Conservation (phyloP, 2,329 filamentous ascomycete species). For the Waltergamsia citrina region DNA sequence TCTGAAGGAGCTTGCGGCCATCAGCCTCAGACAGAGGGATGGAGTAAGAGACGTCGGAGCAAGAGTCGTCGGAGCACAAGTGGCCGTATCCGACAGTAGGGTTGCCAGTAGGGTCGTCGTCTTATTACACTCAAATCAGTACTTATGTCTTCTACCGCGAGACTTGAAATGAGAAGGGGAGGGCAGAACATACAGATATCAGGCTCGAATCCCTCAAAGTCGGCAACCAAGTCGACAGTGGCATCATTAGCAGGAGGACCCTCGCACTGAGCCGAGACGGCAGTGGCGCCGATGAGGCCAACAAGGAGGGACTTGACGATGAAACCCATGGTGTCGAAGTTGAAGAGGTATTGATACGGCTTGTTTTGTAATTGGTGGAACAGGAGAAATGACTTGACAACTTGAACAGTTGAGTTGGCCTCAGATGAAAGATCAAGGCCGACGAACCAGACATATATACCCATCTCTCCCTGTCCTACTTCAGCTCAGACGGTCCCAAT, state of each 20-base stretch:
- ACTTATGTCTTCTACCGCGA: too few species aligned
- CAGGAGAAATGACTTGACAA: background rate
- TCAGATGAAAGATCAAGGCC: too few species aligned
- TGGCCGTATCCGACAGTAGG: constrained; percentile 43
- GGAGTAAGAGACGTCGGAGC: constrained; percentile 32
- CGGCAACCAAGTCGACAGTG: constrained; percentile 5
- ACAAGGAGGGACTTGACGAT: constrained; percentile 3
- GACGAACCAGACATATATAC: background rate
- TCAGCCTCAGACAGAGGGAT: constrained; percentile 31
- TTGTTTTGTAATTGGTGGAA: too few species aligned
- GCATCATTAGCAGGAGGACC: constrained; percentile 6
- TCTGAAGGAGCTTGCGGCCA: constrained; percentile 27
- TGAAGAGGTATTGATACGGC: background rate
- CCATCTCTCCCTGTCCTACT: background rate
- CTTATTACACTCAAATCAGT: constrained; percentile 8
- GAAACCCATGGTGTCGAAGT: constrained; percentile 1
- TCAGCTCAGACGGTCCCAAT: too few species aligned
- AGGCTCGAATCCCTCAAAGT: constrained; percentile 7
- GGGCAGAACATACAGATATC: constrained; percentile 5
- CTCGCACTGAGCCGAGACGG: constrained; percentile 4
- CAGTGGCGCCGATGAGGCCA: constrained; percentile 3
- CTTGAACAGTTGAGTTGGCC: background rate
- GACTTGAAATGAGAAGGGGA: too few species aligned
- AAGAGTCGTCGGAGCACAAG: constrained; percentile 28
- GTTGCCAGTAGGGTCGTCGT: constrained; percentile 30